Conservation (phyloP, 176 grass and related monocot genomes). For the Ananas comosus region DNA sequence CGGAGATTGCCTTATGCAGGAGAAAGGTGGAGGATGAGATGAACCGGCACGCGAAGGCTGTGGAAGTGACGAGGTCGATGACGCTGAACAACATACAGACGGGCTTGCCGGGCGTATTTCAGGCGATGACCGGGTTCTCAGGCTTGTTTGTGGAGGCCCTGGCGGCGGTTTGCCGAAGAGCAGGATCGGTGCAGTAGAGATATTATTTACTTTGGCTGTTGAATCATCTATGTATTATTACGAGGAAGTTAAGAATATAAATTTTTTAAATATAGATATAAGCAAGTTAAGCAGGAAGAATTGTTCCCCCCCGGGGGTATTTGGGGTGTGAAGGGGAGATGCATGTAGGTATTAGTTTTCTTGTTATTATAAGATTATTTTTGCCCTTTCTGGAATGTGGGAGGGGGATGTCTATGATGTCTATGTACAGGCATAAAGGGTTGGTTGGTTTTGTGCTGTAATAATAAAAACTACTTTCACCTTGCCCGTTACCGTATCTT, state of each 20-base stretch:
- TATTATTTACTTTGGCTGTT: slow-evolving; percentile 13
- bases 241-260: slow-evolving; percentile 32
- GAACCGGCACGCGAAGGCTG: slow-evolving; percentile 59
- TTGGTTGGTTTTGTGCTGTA: slow-evolving; percentile 29
- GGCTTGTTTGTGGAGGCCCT: slow-evolving; percentile 62
- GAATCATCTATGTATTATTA: slow-evolving; percentile 22
- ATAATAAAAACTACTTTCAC: background rate
- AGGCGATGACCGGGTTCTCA: slow-evolving; percentile 82
- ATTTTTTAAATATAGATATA: slow-evolving; percentile 32
- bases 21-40: slow-evolving; percentile 96
- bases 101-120: slow-evolving; percentile 90
- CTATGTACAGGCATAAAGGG: slow-evolving; percentile 31
- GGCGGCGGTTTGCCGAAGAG: slow-evolving; percentile 62
- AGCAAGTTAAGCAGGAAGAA: slow-evolving; percentile 27
- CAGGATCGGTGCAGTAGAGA: slow-evolving; percentile 51
- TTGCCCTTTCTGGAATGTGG: slow-evolving; percentile 23
- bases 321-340: slow-evolving; percentile 20
- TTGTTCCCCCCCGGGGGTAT: slow-evolving; percentile 15
- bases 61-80: slow-evolving; percentile 84
- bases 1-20: slow-evolving; percentile 53
- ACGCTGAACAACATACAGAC: slow-evolving; percentile 98
- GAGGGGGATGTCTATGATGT: slow-evolving; percentile 13
- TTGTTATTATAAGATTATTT: slow-evolving; percentile 61
- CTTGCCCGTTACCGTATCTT: no score
- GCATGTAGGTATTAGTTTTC: slow-evolving; percentile 30